These are phyloP conservation scores for Juglanconis oblonga DNA, from an alignment of 2,329 filamentous ascomycete species.

Conservation along the genomic window DNA sequence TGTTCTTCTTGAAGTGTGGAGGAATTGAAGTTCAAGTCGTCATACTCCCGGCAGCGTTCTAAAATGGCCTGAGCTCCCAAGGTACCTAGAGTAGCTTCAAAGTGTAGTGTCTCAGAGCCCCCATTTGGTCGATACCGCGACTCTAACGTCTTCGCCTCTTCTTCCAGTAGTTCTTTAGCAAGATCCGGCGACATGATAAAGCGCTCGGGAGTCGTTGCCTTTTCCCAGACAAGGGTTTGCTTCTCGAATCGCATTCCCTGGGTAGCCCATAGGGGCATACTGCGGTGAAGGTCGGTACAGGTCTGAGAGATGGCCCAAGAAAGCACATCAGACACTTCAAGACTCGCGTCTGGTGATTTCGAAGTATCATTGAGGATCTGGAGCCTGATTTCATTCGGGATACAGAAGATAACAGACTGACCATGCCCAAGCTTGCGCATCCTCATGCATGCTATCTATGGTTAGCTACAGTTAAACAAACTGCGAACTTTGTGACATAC, in stretches of 20 bases:
- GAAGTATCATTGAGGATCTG: constrained; percentile 41
- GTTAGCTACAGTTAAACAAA: too few species aligned
- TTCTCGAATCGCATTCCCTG: constrained; percentile 54
- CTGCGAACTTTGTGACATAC: constrained; percentile 32
- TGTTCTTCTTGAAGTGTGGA: constrained; percentile 60
- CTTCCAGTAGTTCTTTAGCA: constrained; percentile 49
- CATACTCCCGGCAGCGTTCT: constrained; percentile 35
- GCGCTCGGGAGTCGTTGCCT: not conserved
- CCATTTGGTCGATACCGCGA: constrained; percentile 44
- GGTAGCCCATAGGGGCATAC: constrained; percentile 57
- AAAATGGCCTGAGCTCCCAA: constrained; percentile 27
- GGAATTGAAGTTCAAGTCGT: constrained; percentile 27
- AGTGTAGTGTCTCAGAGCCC: not conserved
- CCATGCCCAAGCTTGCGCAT: constrained; percentile 66
- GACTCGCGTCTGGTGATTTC: not conserved
- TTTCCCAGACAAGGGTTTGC: constrained; percentile 30
- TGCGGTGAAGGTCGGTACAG: constrained; percentile 43
- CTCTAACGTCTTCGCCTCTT: constrained; percentile 50
- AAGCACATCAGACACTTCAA: constrained; percentile 38
- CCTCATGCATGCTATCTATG: constrained; percentile 60
- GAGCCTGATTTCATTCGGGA: constrained; percentile 55
- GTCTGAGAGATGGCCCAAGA: constrained; percentile 60
- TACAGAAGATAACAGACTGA: constrained; percentile 61
- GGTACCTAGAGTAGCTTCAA: constrained; percentile 35
- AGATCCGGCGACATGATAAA: constrained; percentile 23